phyloP scores from a whole-genome alignment of 169 alveolate species.

The Eimeria mitis region DNA sequence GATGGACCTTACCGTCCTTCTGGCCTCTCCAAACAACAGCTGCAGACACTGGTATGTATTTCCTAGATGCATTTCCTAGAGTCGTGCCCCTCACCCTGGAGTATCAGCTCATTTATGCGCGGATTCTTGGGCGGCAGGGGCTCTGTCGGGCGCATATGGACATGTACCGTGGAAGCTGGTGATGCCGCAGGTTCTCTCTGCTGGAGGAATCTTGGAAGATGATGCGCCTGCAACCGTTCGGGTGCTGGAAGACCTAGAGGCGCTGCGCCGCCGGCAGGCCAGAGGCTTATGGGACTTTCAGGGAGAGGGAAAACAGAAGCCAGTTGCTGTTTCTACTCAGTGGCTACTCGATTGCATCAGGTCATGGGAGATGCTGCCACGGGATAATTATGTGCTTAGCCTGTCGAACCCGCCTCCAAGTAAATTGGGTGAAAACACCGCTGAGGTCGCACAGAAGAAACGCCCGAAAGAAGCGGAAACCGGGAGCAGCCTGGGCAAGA shows the following conservation, averaged over 20 bases:
- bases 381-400: conserved; percentile 21
- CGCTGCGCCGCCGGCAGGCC: conserved; percentile 72
- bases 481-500: not conserved
- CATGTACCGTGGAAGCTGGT: not conserved
- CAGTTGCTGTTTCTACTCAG: conserved; percentile 7
- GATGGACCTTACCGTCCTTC: conserved; percentile 57
- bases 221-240: conserved; percentile 36
- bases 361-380: conserved; percentile 28
- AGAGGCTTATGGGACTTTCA: conserved; percentile 24
- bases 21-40: conserved; percentile 70
- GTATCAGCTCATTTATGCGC: not conserved
- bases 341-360: conserved; percentile 65
- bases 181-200: conserved; percentile 56
- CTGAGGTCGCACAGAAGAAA: not conserved
- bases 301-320: not conserved
- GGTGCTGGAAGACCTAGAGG: conserved; percentile 53
- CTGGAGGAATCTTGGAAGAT: conserved; percentile 56
- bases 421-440: not conserved
- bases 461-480: conserved; percentile 19
- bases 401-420: not conserved
- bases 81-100: not conserved
- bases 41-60: conserved; percentile 33
- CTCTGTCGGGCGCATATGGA: not conserved
- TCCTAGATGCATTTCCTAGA: too few species aligned
- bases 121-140: not conserved